Evolutionary conservation across 768 basidiomycete genomes (phyloP), one percentile per base, ranked within the genome.

Genomic region (Kwoniella mangroviensis): DNA sequence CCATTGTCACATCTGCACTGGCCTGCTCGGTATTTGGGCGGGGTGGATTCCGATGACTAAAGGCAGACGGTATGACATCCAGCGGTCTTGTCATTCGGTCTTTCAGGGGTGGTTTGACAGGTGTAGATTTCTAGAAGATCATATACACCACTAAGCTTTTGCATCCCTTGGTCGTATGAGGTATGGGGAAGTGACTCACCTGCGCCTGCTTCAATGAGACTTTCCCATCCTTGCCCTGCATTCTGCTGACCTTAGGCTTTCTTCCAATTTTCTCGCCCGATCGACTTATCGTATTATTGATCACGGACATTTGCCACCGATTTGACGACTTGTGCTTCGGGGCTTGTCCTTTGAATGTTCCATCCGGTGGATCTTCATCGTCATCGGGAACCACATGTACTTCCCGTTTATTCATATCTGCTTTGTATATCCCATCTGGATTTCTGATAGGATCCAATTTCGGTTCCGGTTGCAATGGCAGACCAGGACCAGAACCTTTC

Each of bases 161-260:
- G 6, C 34, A 34, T 7, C 34, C 1, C 34, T 7, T 34, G 34
- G 34, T 34, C 4, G 34, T 34, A 34, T 34, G 34, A 34, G 34
- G 9, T 1, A 34, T 34, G 34, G 6, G 6, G 5, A 34, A 34
- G 5, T 34, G 34, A 34, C 34, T 34, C 34, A 34, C 34, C 34
- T 34, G 34, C 34, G 34, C 34, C 0, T 11, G 40, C 51, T 13
- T 6, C 19, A n/a, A 7, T 43, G 26, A 24, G 11, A 60, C 11
- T 21, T 60, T 41, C 1, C 63, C 68, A 43, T 70, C 28, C 49
- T 58, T 70, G 26, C n/a, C 56, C 24, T 59, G 58, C 62, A 59
- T 59, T 17, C 26, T 17, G 15, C 58, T 5, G 45, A 34, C 1
- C 22, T 49, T n/a, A 21, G 65, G 24, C 24, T 40, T 45, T 17